Conservation (phyloP, 805 yeast species). For the Pichia exigua region DNA sequence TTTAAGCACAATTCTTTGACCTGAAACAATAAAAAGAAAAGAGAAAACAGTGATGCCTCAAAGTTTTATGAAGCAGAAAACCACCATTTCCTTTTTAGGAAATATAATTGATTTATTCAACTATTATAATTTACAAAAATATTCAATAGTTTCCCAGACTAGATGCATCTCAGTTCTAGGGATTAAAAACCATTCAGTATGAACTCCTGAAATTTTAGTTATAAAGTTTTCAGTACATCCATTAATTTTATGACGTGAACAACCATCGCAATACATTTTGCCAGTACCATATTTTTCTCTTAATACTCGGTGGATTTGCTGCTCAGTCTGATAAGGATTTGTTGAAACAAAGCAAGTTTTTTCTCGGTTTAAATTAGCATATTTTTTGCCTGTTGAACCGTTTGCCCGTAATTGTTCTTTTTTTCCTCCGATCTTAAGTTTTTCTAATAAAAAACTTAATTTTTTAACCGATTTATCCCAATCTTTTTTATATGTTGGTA, state of each 20-base stretch:
- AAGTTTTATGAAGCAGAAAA: background rate
- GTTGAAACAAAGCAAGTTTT: conserved; percentile 31
- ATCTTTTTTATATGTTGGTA: background rate
- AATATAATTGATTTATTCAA: background rate
- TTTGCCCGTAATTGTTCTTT: background rate
- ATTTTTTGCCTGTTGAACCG: conserved; percentile 1
- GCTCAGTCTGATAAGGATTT: conserved; percentile 33
- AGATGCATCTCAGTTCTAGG: conserved; percentile 33
- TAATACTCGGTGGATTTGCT: conserved; percentile 33
- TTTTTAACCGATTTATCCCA: background rate
- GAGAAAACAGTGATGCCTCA: background rate
- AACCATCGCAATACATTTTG: conserved; percentile 40
- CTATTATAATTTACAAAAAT: background rate
- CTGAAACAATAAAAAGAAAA: background rate
- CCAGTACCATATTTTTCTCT: conserved; percentile 39
- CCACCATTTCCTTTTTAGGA: background rate
- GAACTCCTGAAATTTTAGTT: conserved; percentile 20
- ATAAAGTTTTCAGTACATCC: background rate
- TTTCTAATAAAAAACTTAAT: background rate
- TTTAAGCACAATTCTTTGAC: background rate
- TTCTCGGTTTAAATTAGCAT: conserved; percentile 4
- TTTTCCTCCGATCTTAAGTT: background rate
- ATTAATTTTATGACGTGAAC: conserved; percentile 18
- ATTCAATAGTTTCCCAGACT: conserved; percentile 20
- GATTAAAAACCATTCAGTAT: conserved; percentile 51